A percentile compares a stretch with the other conserved stretches of the same genome.
phyloP scores from a whole-genome alignment of 768 basidiomycete genomes.

The Hericium erinaceus region DNA sequence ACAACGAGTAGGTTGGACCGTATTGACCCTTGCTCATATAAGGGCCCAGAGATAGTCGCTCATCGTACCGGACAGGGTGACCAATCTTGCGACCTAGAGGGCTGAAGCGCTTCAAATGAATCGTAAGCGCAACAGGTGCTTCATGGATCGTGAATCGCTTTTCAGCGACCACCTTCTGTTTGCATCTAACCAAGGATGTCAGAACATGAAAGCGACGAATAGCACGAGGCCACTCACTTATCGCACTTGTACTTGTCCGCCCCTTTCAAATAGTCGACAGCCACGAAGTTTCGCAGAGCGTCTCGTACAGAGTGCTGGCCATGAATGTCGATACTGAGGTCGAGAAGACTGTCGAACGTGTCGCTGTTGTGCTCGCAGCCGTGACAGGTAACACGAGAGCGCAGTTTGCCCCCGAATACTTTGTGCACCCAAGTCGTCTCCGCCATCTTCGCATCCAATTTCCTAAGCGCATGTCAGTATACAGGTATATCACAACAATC shows the following conservation, averaged over 20 bases:
- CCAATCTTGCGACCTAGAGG: conserved; percentile 83
- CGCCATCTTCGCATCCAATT: conserved; percentile 57
- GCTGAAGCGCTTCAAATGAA: conserved; percentile 94
- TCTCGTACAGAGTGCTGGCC: conserved; percentile 52
- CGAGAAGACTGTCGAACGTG: conserved; percentile 91
- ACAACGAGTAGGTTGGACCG: conserved; percentile 76
- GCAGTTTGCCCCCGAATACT: conserved; percentile 85
- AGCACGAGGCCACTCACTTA: conserved; percentile 52
- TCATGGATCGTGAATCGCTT: conserved; percentile 86
- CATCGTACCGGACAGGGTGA: conserved; percentile 70
- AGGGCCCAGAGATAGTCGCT: conserved; percentile 57
- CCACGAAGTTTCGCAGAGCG: conserved; percentile 73
- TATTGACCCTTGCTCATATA: conserved; percentile 79
- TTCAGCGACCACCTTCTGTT: conserved; percentile 80
- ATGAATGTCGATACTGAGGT: conserved; percentile 86
- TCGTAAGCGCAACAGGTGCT: conserved; percentile 79
- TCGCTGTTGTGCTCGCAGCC: conserved; percentile 84
- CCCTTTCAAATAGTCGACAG: conserved; percentile 75
- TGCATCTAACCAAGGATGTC: conserved; percentile 52
- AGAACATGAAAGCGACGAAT: neutral
- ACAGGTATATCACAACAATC: neutral
- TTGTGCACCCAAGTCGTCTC: conserved; percentile 93
- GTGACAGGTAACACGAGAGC: conserved; percentile 83
- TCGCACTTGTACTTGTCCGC: conserved; percentile 98
- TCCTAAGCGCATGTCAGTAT: conserved; percentile 31